phyloP scores from a whole-genome alignment of 352 stramenopile genomes.

The Albugo candida region DNA sequence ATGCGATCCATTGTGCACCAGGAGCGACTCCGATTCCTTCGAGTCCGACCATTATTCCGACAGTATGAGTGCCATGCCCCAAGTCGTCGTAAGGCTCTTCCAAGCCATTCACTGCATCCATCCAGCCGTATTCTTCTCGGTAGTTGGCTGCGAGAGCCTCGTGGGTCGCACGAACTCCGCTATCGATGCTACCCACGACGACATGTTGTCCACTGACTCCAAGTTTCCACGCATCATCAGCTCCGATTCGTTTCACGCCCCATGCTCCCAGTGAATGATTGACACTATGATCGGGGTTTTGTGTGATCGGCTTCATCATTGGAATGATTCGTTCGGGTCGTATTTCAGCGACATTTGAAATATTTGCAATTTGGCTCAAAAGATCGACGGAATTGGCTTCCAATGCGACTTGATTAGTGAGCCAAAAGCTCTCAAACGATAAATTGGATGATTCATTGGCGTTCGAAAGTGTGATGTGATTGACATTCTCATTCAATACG shows the following conservation, averaged over 20 bases:
- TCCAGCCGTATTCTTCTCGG: slow-evolving; percentile 21
- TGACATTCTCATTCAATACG: too few species aligned
- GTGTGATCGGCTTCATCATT: neutral
- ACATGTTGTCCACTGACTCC: slow-evolving; percentile 1
- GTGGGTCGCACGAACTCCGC: slow-evolving; percentile 2
- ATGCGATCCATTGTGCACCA: slow-evolving; percentile 14
- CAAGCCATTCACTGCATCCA: slow-evolving; percentile 16
- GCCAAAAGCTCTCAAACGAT: slow-evolving; percentile 19
- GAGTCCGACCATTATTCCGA: slow-evolving; percentile 12
- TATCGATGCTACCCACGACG: slow-evolving; percentile 10
- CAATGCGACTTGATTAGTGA: slow-evolving; percentile 25
- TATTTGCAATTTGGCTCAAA: slow-evolving; percentile 9
- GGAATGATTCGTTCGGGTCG: slow-evolving; percentile 3
- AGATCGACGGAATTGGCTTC: slow-evolving; percentile 15
- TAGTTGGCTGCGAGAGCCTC: slow-evolving; percentile 2
- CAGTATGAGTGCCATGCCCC: slow-evolving; percentile 18
- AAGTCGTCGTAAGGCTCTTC: slow-evolving; percentile 13
- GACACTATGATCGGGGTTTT: too few species aligned
- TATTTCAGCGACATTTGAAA: slow-evolving; percentile 1
- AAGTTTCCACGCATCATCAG: slow-evolving; percentile 1
- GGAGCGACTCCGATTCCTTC: slow-evolving; percentile 14
- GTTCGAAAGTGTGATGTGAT: too few species aligned
- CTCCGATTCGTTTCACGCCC: slow-evolving; percentile 4
- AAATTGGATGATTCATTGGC: too few species aligned
- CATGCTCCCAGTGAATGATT: neutral